Base-by-base conservation (phyloP, 805 yeast species). In the Torulaspora delbrueckii region DNA sequence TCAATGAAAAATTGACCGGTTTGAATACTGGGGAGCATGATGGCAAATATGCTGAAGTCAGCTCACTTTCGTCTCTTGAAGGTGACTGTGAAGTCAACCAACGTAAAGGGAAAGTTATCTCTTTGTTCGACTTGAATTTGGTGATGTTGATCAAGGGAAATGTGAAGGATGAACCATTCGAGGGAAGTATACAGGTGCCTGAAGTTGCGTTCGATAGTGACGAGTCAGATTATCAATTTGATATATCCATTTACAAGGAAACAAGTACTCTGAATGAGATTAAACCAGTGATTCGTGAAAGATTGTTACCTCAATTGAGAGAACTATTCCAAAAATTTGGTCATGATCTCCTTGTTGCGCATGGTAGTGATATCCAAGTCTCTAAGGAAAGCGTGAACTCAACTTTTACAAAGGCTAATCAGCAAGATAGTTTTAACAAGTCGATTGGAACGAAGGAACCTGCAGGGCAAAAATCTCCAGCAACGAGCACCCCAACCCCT, bases 41-140 rank as follows among this genome's bases (percentile, higher is more conserved):
- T 2, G 48, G 43, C 9, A 39, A 37, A 5, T 72, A 60, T 16
- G 71, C 68, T 10, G 55, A 59, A 24, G 59, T 68, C 12, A 44
- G 67, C 9, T 57, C 59, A 2, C 66, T 78, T 8, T 59, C 69
- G 4, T 66, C 73, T 2, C 54, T 91, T 16, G 96, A 86, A 58
- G 99, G 99, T 43, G 99, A 93, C 58, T 96, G 90, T 53, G 99
- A 90, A 62, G 98, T 93, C 25, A 84, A 88, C 55, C 99, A 93
- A 71, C 81, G 99, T 58, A 93, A 93, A 67, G 99, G 99, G 12
- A 90, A 91, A 66, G 95, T 91, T 22, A 90, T 93, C 57, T 85
- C 95, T 4, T 69, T 93, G 48, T 93, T 88, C 66, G 99, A 93
- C 59, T 71, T 93, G 62, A 76, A 81, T 50, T 50, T 90, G 40